Evolutionary conservation across 2,329 filamentous ascomycete genomes (phyloP), one percentile per base, ranked within the genome.

Genomic region (Colletotrichum shisoi): DNA sequence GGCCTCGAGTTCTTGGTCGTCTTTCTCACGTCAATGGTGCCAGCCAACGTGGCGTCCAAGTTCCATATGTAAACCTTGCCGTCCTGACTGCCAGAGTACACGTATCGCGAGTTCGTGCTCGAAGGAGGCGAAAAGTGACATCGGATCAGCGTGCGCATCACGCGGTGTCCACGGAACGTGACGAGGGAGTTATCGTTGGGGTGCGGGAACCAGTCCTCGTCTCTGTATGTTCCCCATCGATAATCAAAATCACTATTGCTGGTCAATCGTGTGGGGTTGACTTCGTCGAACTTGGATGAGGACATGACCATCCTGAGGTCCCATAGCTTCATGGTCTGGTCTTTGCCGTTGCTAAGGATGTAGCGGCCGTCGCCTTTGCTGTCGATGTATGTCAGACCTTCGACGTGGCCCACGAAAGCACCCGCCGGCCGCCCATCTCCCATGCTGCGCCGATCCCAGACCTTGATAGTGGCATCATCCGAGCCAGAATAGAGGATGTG

Each of bases 301-400:
- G 88, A 88, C 83, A 95, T 91, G 84, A 93, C 94, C 84, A 92
- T 96, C 58, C 94, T 85, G 63, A 97, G 77, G 76, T 99, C 95
- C 95, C 95, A 99, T 0, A 99, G 84, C 79, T 98, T 98, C 87
- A 96, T 96, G 48, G 90, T 94, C 77, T 98, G 95, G 75, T 99
- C 95, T 76, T 98, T 99, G 69, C 89, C 92, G 73, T 99, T 99
- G 71, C 90, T 94, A 31, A 99, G 86, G 9, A 98, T 91, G 76
- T 98, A 98, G 63, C 88, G 82, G 4, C 88, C 88, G 74, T 91
- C 88, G 58, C 87, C 87, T 73, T 91, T 91, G 77, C 85, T 89
- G 76, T 91, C 88, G 62, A 91, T 84, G 73, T 90, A 90, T 0
- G 88, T 91, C 57, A 91, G 73, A 3, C 88, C 88, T 74, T 90